Evolutionary conservation across 2,329 filamentous ascomycete species (phyloP).

Genomic region (Talaromyces albobiverticillius): DNA sequence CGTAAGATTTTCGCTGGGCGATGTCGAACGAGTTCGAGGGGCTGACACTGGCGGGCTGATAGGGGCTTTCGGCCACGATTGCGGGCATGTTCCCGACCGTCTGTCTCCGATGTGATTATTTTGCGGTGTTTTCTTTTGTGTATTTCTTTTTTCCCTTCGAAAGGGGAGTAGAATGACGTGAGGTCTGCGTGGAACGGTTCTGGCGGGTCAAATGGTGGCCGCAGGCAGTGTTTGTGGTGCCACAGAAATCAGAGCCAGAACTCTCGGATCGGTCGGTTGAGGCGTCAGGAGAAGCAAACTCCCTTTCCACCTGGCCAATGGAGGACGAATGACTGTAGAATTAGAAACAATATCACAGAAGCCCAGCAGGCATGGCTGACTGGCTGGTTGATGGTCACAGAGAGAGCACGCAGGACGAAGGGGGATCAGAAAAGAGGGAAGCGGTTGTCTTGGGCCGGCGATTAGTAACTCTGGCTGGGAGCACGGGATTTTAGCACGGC

Average conservation of each 20-base stretch:
- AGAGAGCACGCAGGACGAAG: not conserved
- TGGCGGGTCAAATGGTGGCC: slow-evolving; percentile 10
- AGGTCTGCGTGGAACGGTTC: slow-evolving; percentile 26
- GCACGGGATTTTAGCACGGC: too few species aligned
- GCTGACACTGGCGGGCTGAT: slow-evolving; percentile 24
- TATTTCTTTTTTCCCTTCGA: not conserved
- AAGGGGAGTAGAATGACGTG: slow-evolving; percentile 24
- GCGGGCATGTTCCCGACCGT: slow-evolving; percentile 34
- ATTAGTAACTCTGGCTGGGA: not conserved
- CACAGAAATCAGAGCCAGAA: not conserved
- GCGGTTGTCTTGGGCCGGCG: not conserved
- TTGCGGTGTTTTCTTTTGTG: not conserved
- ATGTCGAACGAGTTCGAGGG: slow-evolving; percentile 40
- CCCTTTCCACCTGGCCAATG: not conserved
- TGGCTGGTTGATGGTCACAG: not conserved
- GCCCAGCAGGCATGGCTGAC: not conserved
- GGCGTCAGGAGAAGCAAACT: not conserved
- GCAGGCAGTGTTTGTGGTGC: not conserved
- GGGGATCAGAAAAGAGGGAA: not conserved
- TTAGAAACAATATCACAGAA: not conserved
- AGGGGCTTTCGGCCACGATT: slow-evolving; percentile 34
- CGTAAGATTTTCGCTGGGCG: slow-evolving; percentile 40
- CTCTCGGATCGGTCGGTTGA: not conserved
- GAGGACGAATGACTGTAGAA: not conserved
- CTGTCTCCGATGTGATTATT: too few species aligned